Evolutionary conservation across 2,329 filamentous ascomycete genomes (phyloP).

Genomic region (Fusarium humuli): DNA sequence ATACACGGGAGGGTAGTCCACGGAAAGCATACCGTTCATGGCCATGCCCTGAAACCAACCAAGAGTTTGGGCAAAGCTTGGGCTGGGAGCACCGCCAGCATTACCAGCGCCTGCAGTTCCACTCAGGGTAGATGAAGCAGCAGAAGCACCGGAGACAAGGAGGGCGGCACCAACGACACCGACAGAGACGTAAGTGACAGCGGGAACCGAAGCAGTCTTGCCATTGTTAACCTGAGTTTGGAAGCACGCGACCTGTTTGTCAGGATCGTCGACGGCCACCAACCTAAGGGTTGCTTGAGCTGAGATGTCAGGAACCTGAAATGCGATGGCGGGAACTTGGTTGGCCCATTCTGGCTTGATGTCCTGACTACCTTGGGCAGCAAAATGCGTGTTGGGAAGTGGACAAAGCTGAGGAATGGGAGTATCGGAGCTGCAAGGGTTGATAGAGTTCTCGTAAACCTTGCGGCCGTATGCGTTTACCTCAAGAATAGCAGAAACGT

Average conservation of each 20-base stretch:
- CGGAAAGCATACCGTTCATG: slow-evolving; percentile 95
- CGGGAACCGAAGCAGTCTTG: slow-evolving; percentile 79
- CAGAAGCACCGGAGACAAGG: slow-evolving; percentile 76
- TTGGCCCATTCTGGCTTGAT: slow-evolving; percentile 78
- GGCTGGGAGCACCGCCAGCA: slow-evolving; percentile 75
- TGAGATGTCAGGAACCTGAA: slow-evolving; percentile 89
- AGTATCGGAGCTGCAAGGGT: slow-evolving; percentile 79
- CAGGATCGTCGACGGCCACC: slow-evolving; percentile 65
- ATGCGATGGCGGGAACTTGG: slow-evolving; percentile 88
- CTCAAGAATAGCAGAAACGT: slow-evolving; percentile 80
- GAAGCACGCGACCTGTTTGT: slow-evolving; percentile 81
- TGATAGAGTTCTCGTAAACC: slow-evolving; percentile 83
- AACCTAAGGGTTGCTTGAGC: slow-evolving; percentile 85
- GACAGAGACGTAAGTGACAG: slow-evolving; percentile 84
- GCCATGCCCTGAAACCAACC: slow-evolving; percentile 94
- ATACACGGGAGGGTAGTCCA: slow-evolving; percentile 88
- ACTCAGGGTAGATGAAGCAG: slow-evolving; percentile 68
- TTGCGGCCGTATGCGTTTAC: slow-evolving; percentile 87
- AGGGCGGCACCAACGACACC: slow-evolving; percentile 89
- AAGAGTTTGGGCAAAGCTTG: slow-evolving; percentile 86
- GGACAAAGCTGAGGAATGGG: slow-evolving; percentile 84
- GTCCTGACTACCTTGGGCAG: slow-evolving; percentile 75
- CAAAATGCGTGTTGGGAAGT: slow-evolving; percentile 80
- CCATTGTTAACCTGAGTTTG: slow-evolving; percentile 86
- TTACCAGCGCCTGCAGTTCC: slow-evolving; percentile 65